phyloP scores from a whole-genome alignment of 2,329 filamentous ascomycete species.

The Apiospora aurea region DNA sequence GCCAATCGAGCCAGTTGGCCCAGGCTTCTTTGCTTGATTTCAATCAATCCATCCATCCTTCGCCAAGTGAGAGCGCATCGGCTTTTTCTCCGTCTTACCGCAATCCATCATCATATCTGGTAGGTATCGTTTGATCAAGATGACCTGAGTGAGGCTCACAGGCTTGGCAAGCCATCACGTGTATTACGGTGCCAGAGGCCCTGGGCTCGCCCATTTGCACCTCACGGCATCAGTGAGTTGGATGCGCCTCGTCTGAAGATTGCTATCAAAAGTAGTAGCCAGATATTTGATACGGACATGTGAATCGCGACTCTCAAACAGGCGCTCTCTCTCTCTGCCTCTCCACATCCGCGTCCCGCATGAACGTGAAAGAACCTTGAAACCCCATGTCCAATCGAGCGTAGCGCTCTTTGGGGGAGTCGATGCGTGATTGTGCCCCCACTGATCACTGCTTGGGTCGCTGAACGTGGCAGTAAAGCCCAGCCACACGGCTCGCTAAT shows the following conservation, averaged over 20 bases:
- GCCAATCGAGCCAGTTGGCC: slow-evolving; percentile 18
- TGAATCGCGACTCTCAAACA: slow-evolving; percentile 20
- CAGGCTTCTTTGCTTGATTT: slow-evolving; percentile 11
- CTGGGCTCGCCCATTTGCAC: background rate
- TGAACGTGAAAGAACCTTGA: slow-evolving; percentile 18
- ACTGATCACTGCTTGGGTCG: slow-evolving; percentile 21
- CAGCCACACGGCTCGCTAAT: slow-evolving; percentile 17
- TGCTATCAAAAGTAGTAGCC: slow-evolving; percentile 2
- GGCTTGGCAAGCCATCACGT: background rate
- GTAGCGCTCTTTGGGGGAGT: slow-evolving; percentile 20
- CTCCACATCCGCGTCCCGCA: slow-evolving; percentile 22
- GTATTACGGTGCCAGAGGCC: background rate
- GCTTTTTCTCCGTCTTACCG: slow-evolving; percentile 16
- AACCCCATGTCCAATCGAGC: slow-evolving; percentile 20
- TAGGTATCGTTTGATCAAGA: slow-evolving; percentile 8
- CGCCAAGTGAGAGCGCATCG: background rate
- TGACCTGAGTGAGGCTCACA: slow-evolving; percentile 1
- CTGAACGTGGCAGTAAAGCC: slow-evolving; percentile 13
- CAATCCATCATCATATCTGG: slow-evolving; percentile 3
- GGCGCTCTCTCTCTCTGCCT: background rate
- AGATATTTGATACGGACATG: slow-evolving; percentile 21
- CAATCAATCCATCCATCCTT: background rate
- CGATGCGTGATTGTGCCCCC: slow-evolving; percentile 15
- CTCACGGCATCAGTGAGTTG: background rate
- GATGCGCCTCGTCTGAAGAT: background rate